Base-by-base conservation (phyloP, 352 stramenopile species). In the Globisporangium spiculum region DNA sequence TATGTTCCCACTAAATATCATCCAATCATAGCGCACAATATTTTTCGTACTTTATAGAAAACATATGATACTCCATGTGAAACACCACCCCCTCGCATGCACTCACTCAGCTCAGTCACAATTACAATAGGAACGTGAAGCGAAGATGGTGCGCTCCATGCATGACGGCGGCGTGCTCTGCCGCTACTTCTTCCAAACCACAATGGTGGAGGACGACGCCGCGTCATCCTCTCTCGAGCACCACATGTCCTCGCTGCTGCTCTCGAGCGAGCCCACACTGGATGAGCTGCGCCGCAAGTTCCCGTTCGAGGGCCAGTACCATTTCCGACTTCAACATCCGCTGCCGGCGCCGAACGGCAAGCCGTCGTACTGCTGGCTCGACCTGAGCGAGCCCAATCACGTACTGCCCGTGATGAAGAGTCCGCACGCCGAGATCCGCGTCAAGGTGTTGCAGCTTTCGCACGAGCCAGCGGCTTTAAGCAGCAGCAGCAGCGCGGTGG, bases 161-260 rank as follows among this genome's bases (percentile, higher is more conserved):
- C 30, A 16, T 30, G 26, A 69, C 36, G 41, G 70, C 67, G 70
- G 75, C 63, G 86, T 94, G 71, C 77, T 94, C 63, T 94, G 86
- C 60, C 84, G 80, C 66, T 94, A 94, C 73, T 94, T 94, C 66
- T 93, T 94, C 78, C 86, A 92, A 74, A 70, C 83, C 55, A 91
- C 83, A 75, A 69, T 88, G 72, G 76, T 77, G 16, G 86, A 94
- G 63, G 78, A 74, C 6, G 75, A 79, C 10, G 50, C n/a, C 6
- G 7, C 20, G 4, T 12, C 32, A 22, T 5, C 48, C 20, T 24
- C n/a, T 24, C 66, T 79, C n/a, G 80, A 89, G 59, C 76, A 83
- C 52, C 77, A 78, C 56, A 76, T 73, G 58, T 93, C 84, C 1
- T 84, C 82, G 14, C 55, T 94, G 22, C 63, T 95, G 65, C 76